Evolutionary conservation across 441 rosid genomes (phyloP).

Genomic region (Dalechampia spathulata): DNA sequence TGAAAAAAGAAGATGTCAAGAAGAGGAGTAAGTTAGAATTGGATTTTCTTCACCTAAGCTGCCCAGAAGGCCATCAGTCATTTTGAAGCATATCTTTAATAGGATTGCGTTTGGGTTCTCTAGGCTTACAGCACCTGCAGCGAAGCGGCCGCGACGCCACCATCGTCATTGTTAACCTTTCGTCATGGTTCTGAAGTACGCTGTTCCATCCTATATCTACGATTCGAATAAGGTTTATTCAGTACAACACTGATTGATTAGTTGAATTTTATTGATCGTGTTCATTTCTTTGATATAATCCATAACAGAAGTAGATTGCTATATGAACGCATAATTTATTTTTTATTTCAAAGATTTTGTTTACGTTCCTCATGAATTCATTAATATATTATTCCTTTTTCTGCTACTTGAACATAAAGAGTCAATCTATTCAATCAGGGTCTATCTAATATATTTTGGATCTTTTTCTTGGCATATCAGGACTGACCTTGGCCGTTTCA

Average conservation of each 20-base stretch:
- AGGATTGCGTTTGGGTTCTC: too few relatives aligned
- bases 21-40: too few relatives aligned
- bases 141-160: slow-evolving; percentile 12
- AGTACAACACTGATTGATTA: background rate
- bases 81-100: too few relatives aligned
- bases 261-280: background rate
- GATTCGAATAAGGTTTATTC: background rate
- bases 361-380: too few relatives aligned
- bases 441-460: background rate
- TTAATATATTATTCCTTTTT: too few relatives aligned
- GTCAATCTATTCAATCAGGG: background rate
- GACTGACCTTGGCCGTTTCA: slow-evolving; percentile 46
- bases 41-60: too few relatives aligned
- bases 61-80: too few relatives aligned
- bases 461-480: slow-evolving; percentile 6
- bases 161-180: background rate
- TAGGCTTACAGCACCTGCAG: background rate
- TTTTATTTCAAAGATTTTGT: too few relatives aligned
- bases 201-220: background rate
- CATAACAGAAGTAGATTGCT: background rate
- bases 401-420: too few relatives aligned
- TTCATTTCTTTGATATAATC: background rate
- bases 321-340: too few relatives aligned
- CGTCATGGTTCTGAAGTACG: slow-evolving; percentile 36
- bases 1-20: too few relatives aligned